These are phyloP conservation scores for Aspergillus niger DNA, from an alignment of 2,329 filamentous ascomycete genomes.

Conservation along the genomic window DNA sequence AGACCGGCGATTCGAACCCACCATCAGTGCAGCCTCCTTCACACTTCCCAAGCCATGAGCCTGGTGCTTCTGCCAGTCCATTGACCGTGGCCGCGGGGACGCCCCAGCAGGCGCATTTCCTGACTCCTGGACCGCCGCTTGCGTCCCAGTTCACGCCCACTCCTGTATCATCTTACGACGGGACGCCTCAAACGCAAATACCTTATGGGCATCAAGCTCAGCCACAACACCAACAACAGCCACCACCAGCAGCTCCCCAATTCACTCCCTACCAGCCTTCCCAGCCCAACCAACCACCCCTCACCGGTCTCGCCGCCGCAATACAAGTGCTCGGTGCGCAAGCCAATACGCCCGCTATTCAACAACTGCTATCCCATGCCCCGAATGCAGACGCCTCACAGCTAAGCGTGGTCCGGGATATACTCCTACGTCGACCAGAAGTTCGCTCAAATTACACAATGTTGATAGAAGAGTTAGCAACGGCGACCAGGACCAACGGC, in stretches of 20 bases:
- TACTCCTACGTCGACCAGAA: constrained; percentile 66
- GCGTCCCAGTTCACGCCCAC: constrained; percentile 27
- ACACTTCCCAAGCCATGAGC: constrained; percentile 40
- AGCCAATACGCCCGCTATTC: constrained; percentile 65
- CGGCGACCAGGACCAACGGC: constrained; percentile 37
- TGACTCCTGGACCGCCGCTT: constrained; percentile 23
- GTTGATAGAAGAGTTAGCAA: constrained; percentile 45
- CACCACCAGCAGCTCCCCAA: constrained; percentile 21
- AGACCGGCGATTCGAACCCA: constrained; percentile 55
- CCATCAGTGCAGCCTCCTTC: constrained; percentile 45
- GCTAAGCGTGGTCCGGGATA: constrained; percentile 70
- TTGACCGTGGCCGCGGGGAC: constrained; percentile 33
- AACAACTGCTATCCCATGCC: constrained; percentile 69
- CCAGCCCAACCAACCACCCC: constrained; percentile 19
- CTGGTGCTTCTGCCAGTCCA: constrained; percentile 35
- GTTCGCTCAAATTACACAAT: constrained; percentile 61
- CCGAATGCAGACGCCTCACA: constrained; percentile 69
- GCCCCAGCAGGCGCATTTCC: constrained; percentile 32
- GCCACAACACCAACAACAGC: constrained; percentile 19
- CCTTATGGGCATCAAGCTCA: constrained; percentile 23
- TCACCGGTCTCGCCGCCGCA: constrained; percentile 59
- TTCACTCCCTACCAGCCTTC: constrained; percentile 29
- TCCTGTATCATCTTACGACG: constrained; percentile 24
- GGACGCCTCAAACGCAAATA: constrained; percentile 17
- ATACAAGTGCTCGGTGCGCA: constrained; percentile 65